phyloP scores from a whole-genome alignment of 1,284 basidiomycete genomes.

The Fomitiporia mediterranea region DNA sequence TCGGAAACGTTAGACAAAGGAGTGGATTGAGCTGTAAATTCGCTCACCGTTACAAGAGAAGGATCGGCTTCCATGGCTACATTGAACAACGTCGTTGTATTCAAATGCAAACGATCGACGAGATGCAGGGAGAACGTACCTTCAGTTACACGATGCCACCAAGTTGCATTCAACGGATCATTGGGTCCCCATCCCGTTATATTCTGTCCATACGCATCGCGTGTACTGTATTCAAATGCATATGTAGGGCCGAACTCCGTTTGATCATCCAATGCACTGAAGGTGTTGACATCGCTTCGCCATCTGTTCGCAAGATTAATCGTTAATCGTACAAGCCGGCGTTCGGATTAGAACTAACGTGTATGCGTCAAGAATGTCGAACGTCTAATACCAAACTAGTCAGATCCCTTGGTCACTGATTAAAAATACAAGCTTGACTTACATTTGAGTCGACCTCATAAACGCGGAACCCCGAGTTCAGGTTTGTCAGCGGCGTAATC shows the following conservation, averaged over 20 bases:
- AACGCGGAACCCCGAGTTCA: constrained; percentile 77
- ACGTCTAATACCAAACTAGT: constrained; percentile 60
- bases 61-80: constrained; percentile 60
- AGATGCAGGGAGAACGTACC: constrained; percentile 34
- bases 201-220: constrained; percentile 59
- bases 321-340: too few species aligned
- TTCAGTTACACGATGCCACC: constrained; percentile 81
- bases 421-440: constrained; percentile 25
- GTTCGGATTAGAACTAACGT: constrained; percentile 51
- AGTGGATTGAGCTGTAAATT: neutral
- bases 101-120: neutral
- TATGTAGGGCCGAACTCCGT: constrained; percentile 60
- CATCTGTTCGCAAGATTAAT: too few species aligned
- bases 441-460: constrained; percentile 76
- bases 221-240: constrained; percentile 67
- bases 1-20: neutral
- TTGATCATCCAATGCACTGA: constrained; percentile 49
- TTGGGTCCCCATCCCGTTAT: constrained; percentile 57
- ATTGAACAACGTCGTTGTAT: neutral
- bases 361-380: constrained; percentile 68
- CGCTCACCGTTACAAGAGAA: constrained; percentile 52
- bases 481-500: constrained; percentile 65
- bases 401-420: neutral
- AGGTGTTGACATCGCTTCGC: constrained; percentile 57
- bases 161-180: constrained; percentile 78